Evolutionary conservation across 495 filamentous ascomycete species (phyloP).

Genomic region (Penicillium fimorum): DNA sequence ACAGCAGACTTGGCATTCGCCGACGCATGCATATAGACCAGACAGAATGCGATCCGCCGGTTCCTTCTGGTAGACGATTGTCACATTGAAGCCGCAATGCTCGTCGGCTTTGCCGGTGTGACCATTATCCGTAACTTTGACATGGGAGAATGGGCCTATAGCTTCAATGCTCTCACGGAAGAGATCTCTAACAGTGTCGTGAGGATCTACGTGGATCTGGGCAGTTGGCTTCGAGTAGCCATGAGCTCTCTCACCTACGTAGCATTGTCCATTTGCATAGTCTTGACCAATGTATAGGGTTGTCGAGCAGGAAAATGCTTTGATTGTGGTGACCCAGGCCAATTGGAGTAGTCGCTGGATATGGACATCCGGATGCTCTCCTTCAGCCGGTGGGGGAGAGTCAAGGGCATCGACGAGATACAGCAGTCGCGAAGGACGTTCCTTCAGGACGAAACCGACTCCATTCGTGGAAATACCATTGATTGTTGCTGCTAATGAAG

Average conservation of each 20-base stretch:
- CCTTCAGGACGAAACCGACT: conserved; percentile 4
- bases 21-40: neutral
- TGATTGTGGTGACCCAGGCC: conserved; percentile 15
- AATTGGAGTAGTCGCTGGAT: conserved; percentile 20
- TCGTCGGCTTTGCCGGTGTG: neutral
- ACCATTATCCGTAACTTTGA: neutral
- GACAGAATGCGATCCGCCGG: neutral
- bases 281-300: conserved; percentile 19
- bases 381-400: neutral
- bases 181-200: conserved; percentile 10
- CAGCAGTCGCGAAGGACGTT: conserved; percentile 10
- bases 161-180: conserved; percentile 4
- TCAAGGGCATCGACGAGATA: conserved; percentile 13
- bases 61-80: conserved; percentile 13
- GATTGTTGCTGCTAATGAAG: neutral
- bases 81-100: neutral
- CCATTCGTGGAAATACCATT: neutral
- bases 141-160: neutral
- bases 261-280: conserved; percentile 14
- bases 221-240: neutral
- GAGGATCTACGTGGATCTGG: conserved; percentile 19
- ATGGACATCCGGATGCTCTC: conserved; percentile 18
- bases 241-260: conserved; percentile 9
- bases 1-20: conserved; percentile 12
- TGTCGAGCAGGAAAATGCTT: conserved; percentile 15